phyloP scores from a whole-genome alignment of 306 rosid genomes.

The Castanea mollissima region DNA sequence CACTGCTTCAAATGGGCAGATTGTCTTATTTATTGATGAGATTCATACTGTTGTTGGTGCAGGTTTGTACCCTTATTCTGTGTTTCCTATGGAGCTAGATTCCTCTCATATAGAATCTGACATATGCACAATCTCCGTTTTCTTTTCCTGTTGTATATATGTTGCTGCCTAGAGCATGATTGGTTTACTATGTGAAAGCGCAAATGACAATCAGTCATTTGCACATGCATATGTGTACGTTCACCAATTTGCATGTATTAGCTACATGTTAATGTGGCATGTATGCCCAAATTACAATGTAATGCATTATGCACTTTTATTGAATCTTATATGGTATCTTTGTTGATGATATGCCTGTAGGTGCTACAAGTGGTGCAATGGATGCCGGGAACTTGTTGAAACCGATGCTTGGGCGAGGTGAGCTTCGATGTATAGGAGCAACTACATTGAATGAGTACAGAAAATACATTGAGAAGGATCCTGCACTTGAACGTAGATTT shows the following conservation, averaged over 20 bases:
- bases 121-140: neutral
- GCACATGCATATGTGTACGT: no score
- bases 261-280: neutral
- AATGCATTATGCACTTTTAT: neutral
- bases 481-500: constrained; percentile 96
- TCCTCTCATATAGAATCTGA: neutral
- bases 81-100: neutral
- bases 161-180: neutral
- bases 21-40: constrained; percentile 93
- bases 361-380: constrained; percentile 99
- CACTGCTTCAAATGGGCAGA: constrained; percentile 86
- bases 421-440: constrained; percentile 96
- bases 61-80: constrained; percentile 50
- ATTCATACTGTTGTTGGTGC: constrained; percentile 99
- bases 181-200: neutral
- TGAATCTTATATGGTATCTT: constrained; percentile 10
- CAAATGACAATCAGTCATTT: neutral
- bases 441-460: constrained; percentile 91
- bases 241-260: neutral
- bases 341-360: constrained; percentile 42
- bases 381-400: constrained; percentile 98
- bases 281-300: neutral
- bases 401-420: constrained; percentile 98
- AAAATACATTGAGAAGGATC: constrained; percentile 93
- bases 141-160: neutral